Base-by-base conservation (phyloP, 2,329 filamentous ascomycete species). In the Colletotrichum paranaense region DNA sequence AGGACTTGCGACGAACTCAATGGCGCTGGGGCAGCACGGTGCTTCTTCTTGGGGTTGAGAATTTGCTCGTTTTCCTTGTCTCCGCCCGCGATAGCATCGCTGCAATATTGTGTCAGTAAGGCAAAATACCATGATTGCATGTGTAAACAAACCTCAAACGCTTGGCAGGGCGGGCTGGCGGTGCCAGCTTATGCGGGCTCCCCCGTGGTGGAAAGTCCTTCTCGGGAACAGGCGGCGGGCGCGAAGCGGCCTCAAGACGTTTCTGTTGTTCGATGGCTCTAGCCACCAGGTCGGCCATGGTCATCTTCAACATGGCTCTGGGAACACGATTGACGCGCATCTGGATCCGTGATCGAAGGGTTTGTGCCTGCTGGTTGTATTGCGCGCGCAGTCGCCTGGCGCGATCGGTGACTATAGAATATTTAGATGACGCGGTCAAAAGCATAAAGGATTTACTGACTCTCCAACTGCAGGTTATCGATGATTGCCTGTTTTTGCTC, bases 301-400 rank as follows among this genome's bases (percentile, higher is more conserved):
- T 97, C 74, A 91, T 88, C 79, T 93, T 94, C 73, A 96, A 92
- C 75, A 98, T 85, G 19, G 92, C 89, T 77, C 91, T 89, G 8
- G 97, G 97, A 65, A 98, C 97, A 67, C 97, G 92, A 81, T 98
- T 98, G 81, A 98, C 90, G 83, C 97, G 94, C 84, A 97, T 93
- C 82, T 98, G 95, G 65, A 99, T 92, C 74, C 96, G 92, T 73
- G 95, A 92, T 74, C 93, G 91, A 52, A 98, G 88, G 75, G 94
- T 94, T 81, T 96, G 93, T 26, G 95, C 94, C 82, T 98, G 95
- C 11, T 97, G 89, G 72, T 93, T 92, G 85, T 97, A 98, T 81
- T 97, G 95, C 7, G 95, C 93, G 78, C 95, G 91, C 74, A 98
- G 87, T 82, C 96, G 95, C 77, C 96, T 91, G 74, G 94, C 94